phyloP scores from a whole-genome alignment of 2,329 filamentous ascomycete genomes.

The Aspergillus sp. region DNA sequence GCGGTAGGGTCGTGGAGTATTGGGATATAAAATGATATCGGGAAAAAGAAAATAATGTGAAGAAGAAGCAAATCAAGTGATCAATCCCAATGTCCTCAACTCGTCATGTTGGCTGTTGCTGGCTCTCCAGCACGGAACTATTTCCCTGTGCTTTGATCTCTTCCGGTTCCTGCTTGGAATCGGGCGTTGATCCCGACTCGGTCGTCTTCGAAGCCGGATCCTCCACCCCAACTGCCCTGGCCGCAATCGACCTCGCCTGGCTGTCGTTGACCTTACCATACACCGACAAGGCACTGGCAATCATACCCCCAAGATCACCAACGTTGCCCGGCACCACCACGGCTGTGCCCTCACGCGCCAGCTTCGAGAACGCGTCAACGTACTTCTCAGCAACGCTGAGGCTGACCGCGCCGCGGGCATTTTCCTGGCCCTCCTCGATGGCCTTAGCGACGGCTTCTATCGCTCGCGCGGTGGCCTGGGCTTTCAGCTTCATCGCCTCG shows the following conservation, averaged over 20 bases:
- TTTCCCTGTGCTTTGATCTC: too few species aligned
- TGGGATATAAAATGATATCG: too few species aligned
- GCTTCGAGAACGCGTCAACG: conserved; percentile 83
- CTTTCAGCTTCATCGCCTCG: conserved; percentile 82
- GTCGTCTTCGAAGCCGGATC: neutral
- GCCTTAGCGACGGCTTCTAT: conserved; percentile 76
- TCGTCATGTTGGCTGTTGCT: too few species aligned
- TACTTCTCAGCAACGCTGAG: conserved; percentile 94
- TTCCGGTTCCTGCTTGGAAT: too few species aligned
- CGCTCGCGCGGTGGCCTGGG: conserved; percentile 73
- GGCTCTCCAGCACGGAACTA: too few species aligned
- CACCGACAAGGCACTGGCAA: conserved; percentile 87
- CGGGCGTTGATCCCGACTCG: too few species aligned
- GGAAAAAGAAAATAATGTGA: too few species aligned
- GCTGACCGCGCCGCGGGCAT: conserved; percentile 76
- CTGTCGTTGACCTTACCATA: conserved; percentile 86
- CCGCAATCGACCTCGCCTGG: conserved; percentile 57
- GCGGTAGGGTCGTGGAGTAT: too few species aligned
- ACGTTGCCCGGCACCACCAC: conserved; percentile 96
- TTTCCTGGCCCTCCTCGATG: conserved; percentile 63
- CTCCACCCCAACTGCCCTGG: conserved; percentile 27
- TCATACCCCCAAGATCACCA: conserved; percentile 93
- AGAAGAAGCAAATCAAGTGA: too few species aligned
- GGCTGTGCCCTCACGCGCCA: conserved; percentile 91
- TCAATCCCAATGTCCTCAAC: too few species aligned